Percentiles rank a stretch among this genome's conserved stretches.
phyloP scores from a whole-genome alignment of 139 green algal species.

The Tetraselmis striata region DNA sequence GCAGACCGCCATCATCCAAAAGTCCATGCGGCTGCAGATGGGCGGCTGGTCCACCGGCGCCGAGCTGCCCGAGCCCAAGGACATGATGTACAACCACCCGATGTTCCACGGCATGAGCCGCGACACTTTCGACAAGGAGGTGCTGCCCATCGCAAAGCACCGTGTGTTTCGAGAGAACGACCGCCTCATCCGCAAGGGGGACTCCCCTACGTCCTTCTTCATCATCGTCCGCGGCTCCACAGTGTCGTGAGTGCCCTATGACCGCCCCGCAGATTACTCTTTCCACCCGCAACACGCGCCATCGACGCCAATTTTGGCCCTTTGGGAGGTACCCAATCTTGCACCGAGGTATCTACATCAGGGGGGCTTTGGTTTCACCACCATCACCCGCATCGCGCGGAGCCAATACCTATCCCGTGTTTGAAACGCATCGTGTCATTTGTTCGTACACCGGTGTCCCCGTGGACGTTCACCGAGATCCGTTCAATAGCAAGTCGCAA shows the following conservation, averaged over 20 bases:
- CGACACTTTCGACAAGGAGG: neutral
- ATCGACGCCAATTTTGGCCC: neutral
- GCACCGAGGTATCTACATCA: too few species aligned
- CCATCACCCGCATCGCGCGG: neutral
- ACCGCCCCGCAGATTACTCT: neutral
- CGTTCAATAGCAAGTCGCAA: too few species aligned
- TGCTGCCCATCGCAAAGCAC: neutral
- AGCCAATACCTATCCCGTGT: neutral
- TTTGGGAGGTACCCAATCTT: too few species aligned
- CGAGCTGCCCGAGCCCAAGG: neutral
- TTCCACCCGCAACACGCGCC: neutral
- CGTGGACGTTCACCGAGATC: too few species aligned
- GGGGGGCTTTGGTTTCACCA: too few species aligned
- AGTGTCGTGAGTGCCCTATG: neutral
- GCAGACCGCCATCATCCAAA: neutral
- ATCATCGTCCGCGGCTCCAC: neutral
- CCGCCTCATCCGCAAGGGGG: neutral
- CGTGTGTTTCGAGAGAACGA: neutral
- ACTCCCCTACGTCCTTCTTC: neutral
- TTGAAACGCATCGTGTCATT: neutral
- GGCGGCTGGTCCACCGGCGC: neutral
- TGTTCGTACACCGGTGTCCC: too few species aligned
- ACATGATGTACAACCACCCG: neutral
- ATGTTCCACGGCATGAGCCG: neutral
- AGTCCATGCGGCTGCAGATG: neutral